Evolutionary conservation across 176 grass and related monocot species (phyloP).

Genomic region (Aegilops umbellulata): DNA sequence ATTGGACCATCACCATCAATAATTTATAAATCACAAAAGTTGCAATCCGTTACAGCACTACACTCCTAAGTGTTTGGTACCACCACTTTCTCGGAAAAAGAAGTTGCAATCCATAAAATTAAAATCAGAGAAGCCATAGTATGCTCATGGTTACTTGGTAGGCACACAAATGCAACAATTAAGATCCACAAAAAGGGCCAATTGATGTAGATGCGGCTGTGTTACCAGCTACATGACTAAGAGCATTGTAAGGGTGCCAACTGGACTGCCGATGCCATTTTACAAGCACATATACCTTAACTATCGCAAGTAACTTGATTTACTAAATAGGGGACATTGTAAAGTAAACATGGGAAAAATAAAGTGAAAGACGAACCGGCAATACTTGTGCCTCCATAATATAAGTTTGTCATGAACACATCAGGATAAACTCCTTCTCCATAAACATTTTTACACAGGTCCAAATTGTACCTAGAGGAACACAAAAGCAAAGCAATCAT

Average conservation of each 20-base stretch:
- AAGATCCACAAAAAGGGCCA: not conserved
- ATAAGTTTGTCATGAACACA: slow-evolving; percentile 91
- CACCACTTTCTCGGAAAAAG: not conserved
- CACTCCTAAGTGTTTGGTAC: not conserved
- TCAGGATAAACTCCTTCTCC: slow-evolving; percentile 88
- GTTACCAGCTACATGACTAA: not conserved
- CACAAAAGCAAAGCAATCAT: slow-evolving; percentile 26
- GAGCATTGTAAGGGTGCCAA: not conserved
- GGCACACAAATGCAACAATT: not conserved
- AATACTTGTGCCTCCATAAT: slow-evolving; percentile 84
- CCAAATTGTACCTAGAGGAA: slow-evolving; percentile 77
- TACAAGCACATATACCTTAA: not conserved
- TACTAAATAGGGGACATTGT: not conserved
- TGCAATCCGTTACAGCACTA: not conserved
- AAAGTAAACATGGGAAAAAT: not conserved
- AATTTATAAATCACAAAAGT: not conserved
- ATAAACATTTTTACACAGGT: slow-evolving; percentile 89
- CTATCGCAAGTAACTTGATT: not conserved
- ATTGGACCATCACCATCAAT: not conserved
- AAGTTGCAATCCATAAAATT: not conserved
- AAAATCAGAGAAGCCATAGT: not conserved
- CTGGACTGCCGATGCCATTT: not conserved
- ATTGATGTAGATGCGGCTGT: not conserved
- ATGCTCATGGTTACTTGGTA: not conserved
- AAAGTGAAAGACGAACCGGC: slow-evolving; percentile 43